Evolutionary conservation across 2,329 filamentous ascomycete species (phyloP), one percentile per base, ranked within the genome.

Genomic region (Fusarium protoensiforme): DNA sequence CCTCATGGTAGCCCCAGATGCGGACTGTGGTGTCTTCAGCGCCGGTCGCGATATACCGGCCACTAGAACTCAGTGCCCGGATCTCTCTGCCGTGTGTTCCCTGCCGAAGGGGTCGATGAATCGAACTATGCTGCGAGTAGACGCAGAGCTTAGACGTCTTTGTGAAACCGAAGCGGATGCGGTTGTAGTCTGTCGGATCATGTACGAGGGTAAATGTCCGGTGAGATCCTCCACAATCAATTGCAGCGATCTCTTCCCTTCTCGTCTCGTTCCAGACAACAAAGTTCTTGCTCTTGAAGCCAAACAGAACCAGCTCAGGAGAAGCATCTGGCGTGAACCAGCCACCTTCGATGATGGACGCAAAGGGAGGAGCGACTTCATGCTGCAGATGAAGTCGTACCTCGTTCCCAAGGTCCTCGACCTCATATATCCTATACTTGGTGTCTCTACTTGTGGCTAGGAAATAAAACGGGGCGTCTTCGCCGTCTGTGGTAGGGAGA

Each of bases 51-150:
- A 90, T 71, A 62, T 85, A 86, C 33, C 80, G 77, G 4, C 81
- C 79, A 54, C 80, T 82, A 11, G 81, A 82, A 46, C 82, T 84
- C 13, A 88, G 78, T 79, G 77, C 93, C 87, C 80, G 84, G 75
- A 98, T 93, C 82, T 99, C 96, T 63, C 96, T 87, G 0, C 96
- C 96, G 81, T 99, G 96, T 1, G 90, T 90, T 8, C 96, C 96
- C 0, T 83, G 75, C 72, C 92, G 91, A 14, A 97, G 79, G 83
- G 89, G 73, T 79, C 85, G 77, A 66, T 85, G 81, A 3, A 79
- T 66, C 2, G 80, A 73, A 9, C 65, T 78, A 5, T 75, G 68
- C 73, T 88, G 86, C 18, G 84, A 84, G 78, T 85, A 85, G n/a
- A 89, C 76, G 59, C 82, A 83, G 57, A 89, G 82, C 65, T 82